These are phyloP conservation scores for Cyclotella distinguenda DNA, from an alignment of 108 stramenopile species.

Conservation along the genomic window DNA sequence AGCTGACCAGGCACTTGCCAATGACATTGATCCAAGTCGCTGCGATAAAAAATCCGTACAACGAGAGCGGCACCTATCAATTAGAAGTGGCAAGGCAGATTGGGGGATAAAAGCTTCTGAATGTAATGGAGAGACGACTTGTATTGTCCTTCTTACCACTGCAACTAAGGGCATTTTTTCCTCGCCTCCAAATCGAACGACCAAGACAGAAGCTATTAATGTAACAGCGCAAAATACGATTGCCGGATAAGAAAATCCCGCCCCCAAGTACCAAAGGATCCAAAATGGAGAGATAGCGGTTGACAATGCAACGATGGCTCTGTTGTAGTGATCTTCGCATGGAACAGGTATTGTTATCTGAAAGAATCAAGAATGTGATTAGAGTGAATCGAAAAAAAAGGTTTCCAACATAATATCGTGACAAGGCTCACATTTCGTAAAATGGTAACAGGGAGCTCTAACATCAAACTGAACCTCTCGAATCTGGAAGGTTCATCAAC, in stretches of 20 bases:
- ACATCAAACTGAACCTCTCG: conserved; percentile 21
- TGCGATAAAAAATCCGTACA: conserved; percentile 54
- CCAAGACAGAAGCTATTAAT: conserved; percentile 8
- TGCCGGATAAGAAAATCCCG: conserved; percentile 25
- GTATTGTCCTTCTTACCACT: conserved; percentile 13
- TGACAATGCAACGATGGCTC: conserved; percentile 41
- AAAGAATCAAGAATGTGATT: not conserved
- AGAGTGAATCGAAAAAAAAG: not conserved
- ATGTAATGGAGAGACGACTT: not conserved
- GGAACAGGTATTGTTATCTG: conserved; percentile 42
- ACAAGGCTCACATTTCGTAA: conserved; percentile 26
- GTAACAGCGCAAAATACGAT: not conserved
- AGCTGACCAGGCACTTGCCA: conserved; percentile 54
- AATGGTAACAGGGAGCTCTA: conserved; percentile 37
- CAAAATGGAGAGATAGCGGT: conserved; percentile 35
- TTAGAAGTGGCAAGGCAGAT: too few species aligned
- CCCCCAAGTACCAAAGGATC: conserved; percentile 41
- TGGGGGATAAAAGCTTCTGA: not conserved
- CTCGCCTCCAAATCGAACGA: conserved; percentile 40
- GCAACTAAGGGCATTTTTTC: conserved; percentile 35
- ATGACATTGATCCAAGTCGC: conserved; percentile 73
- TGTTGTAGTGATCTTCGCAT: conserved; percentile 43
- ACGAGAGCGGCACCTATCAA: conserved; percentile 34
- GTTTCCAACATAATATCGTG: not conserved
- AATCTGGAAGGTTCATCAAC: conserved; percentile 14